Evolutionary conservation across 2,329 filamentous ascomycete species (phyloP), one percentile per base, ranked within the genome.

Genomic region (Pestalotiopsis fici): DNA sequence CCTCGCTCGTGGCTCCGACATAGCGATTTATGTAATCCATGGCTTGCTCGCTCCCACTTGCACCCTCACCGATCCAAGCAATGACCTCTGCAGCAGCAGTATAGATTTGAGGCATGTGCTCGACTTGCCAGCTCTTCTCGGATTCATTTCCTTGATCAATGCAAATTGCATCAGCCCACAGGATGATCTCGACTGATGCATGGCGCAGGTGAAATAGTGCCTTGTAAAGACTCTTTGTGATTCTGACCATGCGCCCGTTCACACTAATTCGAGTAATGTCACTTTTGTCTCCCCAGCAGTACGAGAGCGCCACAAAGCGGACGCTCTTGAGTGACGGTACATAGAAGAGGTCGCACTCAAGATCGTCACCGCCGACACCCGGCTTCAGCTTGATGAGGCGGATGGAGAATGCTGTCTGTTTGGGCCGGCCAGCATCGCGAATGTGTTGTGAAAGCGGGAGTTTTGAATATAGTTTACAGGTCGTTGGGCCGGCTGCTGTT

Each of bases 61-160:
- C 59, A 15, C 25, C 37, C 18, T 62, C 37, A 47, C 59, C 59
- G 2, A 62, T 35, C 59, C 59, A 62, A 3, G 59, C 59, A 25
- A 62, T 25, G n/a, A 62, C 59, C 21, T 62, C 59, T 43, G 59
- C 59, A 3, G 59, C 59, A 23, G 39, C 31, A 28, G 35, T 25
- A 12, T 62, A 62, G 59, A 62, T 50, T 25, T 62, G 35, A 3
- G 59, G 59, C 59, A 62, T 62, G 23, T 62, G 59, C 25, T 62
- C 13, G 11, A 62, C 59, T 35, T 62, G 59, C 7, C 18, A 43
- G 25, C n/a, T 62, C 5, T 35, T 62, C 47, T 62, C 59, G 13
- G 13, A 23, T n/a, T 27, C 12, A 28, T 62, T 47, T 50, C 59
- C 59, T 13, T 62, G 59, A 62, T 62, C 21, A 35, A 62, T 62